Percentiles rank a stretch among this genome's conserved stretches.
phyloP scores from a whole-genome alignment of 495 filamentous ascomycete genomes.

The Penicillium daleae region DNA sequence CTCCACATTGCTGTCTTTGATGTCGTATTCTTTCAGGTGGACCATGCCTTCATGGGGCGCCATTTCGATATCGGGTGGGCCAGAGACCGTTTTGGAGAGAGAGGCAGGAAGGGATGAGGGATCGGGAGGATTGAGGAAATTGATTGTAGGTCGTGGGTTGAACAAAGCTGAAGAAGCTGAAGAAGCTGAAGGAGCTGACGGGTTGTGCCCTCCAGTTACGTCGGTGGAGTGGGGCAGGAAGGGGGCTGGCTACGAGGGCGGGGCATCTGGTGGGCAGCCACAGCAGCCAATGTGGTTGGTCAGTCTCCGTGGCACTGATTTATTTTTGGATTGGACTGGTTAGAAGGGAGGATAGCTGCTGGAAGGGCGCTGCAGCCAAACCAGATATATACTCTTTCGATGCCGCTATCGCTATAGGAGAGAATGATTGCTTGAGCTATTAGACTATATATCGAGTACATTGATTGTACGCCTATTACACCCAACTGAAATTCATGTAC shows the following conservation, averaged over 20 bases:
- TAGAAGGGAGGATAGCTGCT: too few relatives aligned
- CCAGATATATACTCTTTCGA: too few relatives aligned
- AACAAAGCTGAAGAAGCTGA: not conserved
- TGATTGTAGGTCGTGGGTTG: not conserved
- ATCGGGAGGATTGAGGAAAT: not conserved
- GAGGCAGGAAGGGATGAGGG: not conserved
- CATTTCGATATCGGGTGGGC: constrained; percentile 41
- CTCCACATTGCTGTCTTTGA: constrained; percentile 66
- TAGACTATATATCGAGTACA: too few relatives aligned
- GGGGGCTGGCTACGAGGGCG: not conserved
- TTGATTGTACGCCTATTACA: too few relatives aligned
- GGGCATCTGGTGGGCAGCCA: not conserved
- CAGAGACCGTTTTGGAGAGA: not conserved
- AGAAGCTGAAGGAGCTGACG: not conserved
- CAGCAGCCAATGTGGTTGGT: too few relatives aligned
- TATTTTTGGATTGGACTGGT: too few relatives aligned
- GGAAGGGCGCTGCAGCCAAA: too few relatives aligned
- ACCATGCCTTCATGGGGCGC: constrained; percentile 59
- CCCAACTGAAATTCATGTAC: too few relatives aligned
- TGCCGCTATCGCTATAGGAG: too few relatives aligned
- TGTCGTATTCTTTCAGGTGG: constrained; percentile 61
- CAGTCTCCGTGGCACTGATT: too few relatives aligned
- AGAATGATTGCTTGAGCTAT: too few relatives aligned
- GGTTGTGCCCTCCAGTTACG: too few relatives aligned
- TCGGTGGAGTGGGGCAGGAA: not conserved